Percentiles rank a stretch among this genome's conserved stretches.
These are phyloP conservation scores for Turritis glabra DNA, from an alignment of 345 rosid species.

Conservation along the genomic window DNA sequence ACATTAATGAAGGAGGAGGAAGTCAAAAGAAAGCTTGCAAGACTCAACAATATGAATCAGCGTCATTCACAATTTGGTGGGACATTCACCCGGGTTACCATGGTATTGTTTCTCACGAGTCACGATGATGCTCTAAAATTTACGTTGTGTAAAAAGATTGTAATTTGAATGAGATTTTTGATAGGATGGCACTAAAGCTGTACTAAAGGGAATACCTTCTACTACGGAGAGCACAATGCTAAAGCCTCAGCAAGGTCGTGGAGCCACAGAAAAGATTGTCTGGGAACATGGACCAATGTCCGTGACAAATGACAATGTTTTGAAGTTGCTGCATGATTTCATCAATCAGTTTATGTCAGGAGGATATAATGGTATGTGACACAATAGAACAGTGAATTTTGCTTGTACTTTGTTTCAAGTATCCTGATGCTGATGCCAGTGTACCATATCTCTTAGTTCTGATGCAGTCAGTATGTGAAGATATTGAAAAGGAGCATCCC, in stretches of 20 bases:
- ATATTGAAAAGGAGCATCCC: constrained; percentile 84
- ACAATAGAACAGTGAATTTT: constrained; percentile 16
- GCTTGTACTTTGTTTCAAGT: constrained; percentile 4
- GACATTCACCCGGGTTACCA: constrained; percentile 72
- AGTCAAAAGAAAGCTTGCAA: constrained; percentile 62
- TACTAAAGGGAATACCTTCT: constrained; percentile 64
- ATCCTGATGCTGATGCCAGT: constrained; percentile 21
- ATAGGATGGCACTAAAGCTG: constrained; percentile 87
- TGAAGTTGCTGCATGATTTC: constrained; percentile 75
- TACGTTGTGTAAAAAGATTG: neutral
- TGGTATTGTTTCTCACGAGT: constrained; percentile 53
- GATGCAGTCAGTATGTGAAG: constrained; percentile 80
- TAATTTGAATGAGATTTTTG: constrained; percentile 16
- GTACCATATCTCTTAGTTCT: constrained; percentile 52
- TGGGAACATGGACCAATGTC: constrained; percentile 63
- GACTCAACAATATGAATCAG: constrained; percentile 40
- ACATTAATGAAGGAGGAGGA: constrained; percentile 74
- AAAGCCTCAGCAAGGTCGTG: constrained; percentile 51
- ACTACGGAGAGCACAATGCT: constrained; percentile 40
- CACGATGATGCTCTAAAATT: constrained; percentile 8
- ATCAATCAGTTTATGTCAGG: constrained; percentile 77
- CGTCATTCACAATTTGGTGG: constrained; percentile 88
- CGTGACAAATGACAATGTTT: constrained; percentile 49
- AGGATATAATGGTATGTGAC: constrained; percentile 75
- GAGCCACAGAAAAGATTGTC: constrained; percentile 55